A percentile compares a stretch with the other conserved stretches of the same genome.
Evolutionary conservation across 2,329 filamentous ascomycete genomes (phyloP).

Genomic region (Fusarium piperis): DNA sequence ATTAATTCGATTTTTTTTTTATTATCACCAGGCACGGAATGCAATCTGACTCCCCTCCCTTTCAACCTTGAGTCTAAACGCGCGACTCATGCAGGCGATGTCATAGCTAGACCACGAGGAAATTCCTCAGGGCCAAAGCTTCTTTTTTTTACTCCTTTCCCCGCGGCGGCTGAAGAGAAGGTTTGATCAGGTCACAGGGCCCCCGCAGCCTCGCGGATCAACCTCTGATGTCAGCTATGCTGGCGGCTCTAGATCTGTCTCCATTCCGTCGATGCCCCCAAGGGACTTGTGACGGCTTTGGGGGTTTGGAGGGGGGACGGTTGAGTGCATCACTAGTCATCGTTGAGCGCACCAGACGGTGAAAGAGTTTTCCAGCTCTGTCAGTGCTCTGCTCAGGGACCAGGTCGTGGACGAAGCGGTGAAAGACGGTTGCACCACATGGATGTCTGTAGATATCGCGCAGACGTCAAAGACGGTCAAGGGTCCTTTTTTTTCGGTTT

Average conservation of each 20-base stretch:
- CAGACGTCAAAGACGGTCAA: constrained; percentile 32
- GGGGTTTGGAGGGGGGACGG: neutral
- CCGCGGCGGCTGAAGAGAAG: neutral
- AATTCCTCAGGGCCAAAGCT: constrained; percentile 22
- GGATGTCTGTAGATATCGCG: neutral
- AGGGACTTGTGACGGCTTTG: neutral
- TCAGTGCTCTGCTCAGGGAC: neutral
- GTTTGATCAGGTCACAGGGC: constrained; percentile 31
- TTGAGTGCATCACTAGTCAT: neutral
- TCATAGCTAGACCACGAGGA: constrained; percentile 24
- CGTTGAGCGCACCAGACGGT: neutral
- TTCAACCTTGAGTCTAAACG: constrained; percentile 7
- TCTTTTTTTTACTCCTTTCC: neutral
- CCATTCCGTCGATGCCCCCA: constrained; percentile 30
- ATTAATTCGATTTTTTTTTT: neutral
- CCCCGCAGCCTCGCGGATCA: constrained; percentile 7
- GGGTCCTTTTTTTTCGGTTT: neutral
- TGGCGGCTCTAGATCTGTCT: constrained; percentile 28
- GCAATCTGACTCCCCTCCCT: neutral
- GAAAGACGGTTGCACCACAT: constrained; percentile 14
- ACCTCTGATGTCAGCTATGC: constrained; percentile 30
- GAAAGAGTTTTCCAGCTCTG: neutral
- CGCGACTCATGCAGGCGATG: constrained; percentile 29
- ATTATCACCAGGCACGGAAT: constrained; percentile 4
- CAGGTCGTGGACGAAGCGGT: constrained; percentile 20